phyloP scores from a whole-genome alignment of 1,139 yeast genomes.

The Lodderomyces oxycetoniae region DNA sequence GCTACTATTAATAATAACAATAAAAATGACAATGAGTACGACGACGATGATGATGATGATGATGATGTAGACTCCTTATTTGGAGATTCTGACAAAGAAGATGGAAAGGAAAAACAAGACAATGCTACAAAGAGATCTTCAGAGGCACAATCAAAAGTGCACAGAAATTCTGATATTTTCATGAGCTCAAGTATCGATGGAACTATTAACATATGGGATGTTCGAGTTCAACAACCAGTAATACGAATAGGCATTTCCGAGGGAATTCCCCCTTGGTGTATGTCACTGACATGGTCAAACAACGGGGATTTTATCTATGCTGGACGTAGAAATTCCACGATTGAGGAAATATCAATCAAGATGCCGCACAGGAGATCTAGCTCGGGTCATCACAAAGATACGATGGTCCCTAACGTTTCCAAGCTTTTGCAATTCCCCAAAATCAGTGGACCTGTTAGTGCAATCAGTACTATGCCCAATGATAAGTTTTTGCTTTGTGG shows the following conservation, averaged over 20 bases:
- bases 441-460: constrained; percentile 88
- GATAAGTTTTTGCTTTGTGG: constrained; percentile 78
- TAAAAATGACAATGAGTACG: constrained; percentile 4
- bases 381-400: constrained; percentile 18
- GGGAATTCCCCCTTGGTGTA: constrained; percentile 91
- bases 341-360: constrained; percentile 78
- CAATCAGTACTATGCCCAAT: constrained; percentile 78
- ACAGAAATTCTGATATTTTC: constrained; percentile 54
- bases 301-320: constrained; percentile 76
- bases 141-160: constrained; percentile 19
- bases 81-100: constrained; percentile 59
- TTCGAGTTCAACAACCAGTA: constrained; percentile 49
- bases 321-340: constrained; percentile 85
- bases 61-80: constrained; percentile 75
- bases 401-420: constrained; percentile 44
- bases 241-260: constrained; percentile 53
- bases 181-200: constrained; percentile 86
- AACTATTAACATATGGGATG: constrained; percentile 77
- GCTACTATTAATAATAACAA: background rate
- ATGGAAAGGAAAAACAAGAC: constrained; percentile 20
- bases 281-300: constrained; percentile 86
- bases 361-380: constrained; percentile 41
- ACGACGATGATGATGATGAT: constrained; percentile 4
- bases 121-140: constrained; percentile 9
- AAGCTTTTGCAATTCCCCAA: constrained; percentile 71